Conservation (phyloP, 2,329 filamentous ascomycete species). For the Endothia cerciana region DNA sequence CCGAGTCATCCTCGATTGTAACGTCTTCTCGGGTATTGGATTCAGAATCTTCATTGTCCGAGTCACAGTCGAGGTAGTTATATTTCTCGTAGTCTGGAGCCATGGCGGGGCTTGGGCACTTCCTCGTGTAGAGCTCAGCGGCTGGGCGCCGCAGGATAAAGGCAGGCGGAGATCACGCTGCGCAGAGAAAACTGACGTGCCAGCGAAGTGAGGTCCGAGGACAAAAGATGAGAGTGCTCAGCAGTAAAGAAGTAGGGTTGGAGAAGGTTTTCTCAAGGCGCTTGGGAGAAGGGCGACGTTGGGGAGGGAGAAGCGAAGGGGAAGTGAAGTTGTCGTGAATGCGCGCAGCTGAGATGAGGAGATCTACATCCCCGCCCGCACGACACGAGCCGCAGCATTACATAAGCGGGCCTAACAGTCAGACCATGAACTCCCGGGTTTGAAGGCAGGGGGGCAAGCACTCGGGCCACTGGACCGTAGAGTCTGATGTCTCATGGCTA, state of each 20-base stretch:
- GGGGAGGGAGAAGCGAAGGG: too few relatives aligned
- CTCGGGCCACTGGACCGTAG: too few relatives aligned
- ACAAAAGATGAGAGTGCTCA: neutral
- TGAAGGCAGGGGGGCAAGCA: too few relatives aligned
- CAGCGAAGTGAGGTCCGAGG: neutral
- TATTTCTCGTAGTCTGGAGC: neutral
- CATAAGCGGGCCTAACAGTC: too few relatives aligned
- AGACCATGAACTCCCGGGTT: too few relatives aligned
- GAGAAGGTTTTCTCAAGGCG: too few relatives aligned
- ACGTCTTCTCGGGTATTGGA: neutral
- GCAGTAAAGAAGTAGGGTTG: neutral
- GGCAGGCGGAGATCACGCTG: neutral
- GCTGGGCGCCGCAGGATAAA: neutral
- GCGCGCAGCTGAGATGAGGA: too few relatives aligned
- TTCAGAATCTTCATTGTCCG: neutral
- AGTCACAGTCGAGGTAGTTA: neutral
- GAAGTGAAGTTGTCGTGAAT: too few relatives aligned
- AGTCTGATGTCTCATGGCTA: too few relatives aligned
- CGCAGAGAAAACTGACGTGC: neutral
- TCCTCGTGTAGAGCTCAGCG: conserved; percentile 2
- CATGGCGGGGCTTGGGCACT: neutral
- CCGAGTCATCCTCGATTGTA: neutral
- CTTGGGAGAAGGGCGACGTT: too few relatives aligned
- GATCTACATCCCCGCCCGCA: too few relatives aligned
- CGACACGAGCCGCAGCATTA: too few relatives aligned